Evolutionary conservation across 2,329 filamentous ascomycete genomes (phyloP).

Genomic region (Alternaria sp.): DNA sequence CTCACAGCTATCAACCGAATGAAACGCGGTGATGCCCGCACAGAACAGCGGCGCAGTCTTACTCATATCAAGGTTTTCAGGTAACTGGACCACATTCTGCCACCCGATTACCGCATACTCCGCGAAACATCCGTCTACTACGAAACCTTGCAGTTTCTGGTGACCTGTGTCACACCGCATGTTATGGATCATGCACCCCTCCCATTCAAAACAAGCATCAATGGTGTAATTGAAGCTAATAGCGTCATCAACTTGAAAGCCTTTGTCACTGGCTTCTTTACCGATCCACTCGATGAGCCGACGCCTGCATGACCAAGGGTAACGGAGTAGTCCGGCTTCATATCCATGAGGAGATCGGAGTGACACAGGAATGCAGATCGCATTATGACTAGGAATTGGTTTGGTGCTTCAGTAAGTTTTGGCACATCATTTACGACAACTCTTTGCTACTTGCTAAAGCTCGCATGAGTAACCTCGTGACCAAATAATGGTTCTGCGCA

Average conservation of each 20-base stretch:
- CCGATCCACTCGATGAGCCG: slow-evolving; percentile 53
- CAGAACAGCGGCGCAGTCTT: slow-evolving; percentile 59
- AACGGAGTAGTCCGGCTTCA: slow-evolving; percentile 40
- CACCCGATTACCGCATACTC: slow-evolving; percentile 60
- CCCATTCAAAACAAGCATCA: slow-evolving; percentile 58
- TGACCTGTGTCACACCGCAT: slow-evolving; percentile 52
- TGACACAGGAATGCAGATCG: slow-evolving; percentile 46
- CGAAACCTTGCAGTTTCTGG: slow-evolving; percentile 56
- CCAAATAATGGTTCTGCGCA: too few species aligned
- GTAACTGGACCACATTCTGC: slow-evolving; percentile 56
- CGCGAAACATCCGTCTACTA: slow-evolving; percentile 57
- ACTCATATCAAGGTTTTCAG: slow-evolving; percentile 48
- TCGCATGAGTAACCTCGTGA: neutral
- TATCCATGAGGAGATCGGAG: slow-evolving; percentile 38
- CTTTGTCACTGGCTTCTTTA: slow-evolving; percentile 46
- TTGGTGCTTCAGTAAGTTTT: slow-evolving; percentile 30
- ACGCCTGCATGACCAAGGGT: slow-evolving; percentile 60
- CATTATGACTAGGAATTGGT: slow-evolving; percentile 45
- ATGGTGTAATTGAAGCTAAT: slow-evolving; percentile 60
- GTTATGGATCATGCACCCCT: slow-evolving; percentile 58
- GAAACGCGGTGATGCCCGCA: slow-evolving; percentile 58
- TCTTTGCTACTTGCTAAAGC: slow-evolving; percentile 35
- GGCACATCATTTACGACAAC: slow-evolving; percentile 44
- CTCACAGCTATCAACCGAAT: slow-evolving; percentile 46
- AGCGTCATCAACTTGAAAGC: slow-evolving; percentile 55